phyloP scores from a whole-genome alignment of 1,139 yeast species.

The Fermentozyma sake region DNA sequence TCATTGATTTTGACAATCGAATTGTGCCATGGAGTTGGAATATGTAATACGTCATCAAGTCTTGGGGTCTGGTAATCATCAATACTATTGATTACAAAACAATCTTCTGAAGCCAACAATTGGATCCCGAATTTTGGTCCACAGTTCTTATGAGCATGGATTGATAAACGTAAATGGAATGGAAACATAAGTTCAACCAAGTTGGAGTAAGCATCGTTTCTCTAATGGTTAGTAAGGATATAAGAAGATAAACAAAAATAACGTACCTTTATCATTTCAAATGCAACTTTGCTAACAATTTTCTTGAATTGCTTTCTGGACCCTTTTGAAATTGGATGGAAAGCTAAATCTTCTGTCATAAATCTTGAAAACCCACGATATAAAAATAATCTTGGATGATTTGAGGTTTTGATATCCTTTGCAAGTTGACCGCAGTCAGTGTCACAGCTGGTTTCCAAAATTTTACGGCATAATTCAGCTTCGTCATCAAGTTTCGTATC shows the following conservation, averaged over 20 bases:
- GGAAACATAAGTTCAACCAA: constrained; percentile 58
- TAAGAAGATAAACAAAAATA: not conserved
- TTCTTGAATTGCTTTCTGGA: constrained; percentile 50
- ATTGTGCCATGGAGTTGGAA: constrained; percentile 68
- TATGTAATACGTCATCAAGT: constrained; percentile 48
- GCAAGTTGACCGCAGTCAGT: constrained; percentile 35
- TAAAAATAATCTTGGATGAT: constrained; percentile 49
- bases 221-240: constrained; percentile 15
- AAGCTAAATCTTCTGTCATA: constrained; percentile 53
- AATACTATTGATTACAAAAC: constrained; percentile 32
- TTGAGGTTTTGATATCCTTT: constrained; percentile 31
- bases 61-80: constrained; percentile 25
- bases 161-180: constrained; percentile 53
- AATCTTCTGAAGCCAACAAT: constrained; percentile 40
- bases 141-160: constrained; percentile 54
- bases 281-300: constrained; percentile 49
- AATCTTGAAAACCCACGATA: constrained; percentile 57
- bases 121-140: constrained; percentile 60
- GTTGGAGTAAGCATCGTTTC: constrained; percentile 63
- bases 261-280: constrained; percentile 52
- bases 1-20: constrained; percentile 42
- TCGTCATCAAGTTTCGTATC: constrained; percentile 29
- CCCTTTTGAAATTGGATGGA: constrained; percentile 33
- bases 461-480: constrained; percentile 36
- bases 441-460: constrained; percentile 36